A percentile compares a stretch with the other conserved stretches of the same genome.
Evolutionary conservation across 2,329 filamentous ascomycete genomes (phyloP).

Genomic region (Alternaria arbusti): DNA sequence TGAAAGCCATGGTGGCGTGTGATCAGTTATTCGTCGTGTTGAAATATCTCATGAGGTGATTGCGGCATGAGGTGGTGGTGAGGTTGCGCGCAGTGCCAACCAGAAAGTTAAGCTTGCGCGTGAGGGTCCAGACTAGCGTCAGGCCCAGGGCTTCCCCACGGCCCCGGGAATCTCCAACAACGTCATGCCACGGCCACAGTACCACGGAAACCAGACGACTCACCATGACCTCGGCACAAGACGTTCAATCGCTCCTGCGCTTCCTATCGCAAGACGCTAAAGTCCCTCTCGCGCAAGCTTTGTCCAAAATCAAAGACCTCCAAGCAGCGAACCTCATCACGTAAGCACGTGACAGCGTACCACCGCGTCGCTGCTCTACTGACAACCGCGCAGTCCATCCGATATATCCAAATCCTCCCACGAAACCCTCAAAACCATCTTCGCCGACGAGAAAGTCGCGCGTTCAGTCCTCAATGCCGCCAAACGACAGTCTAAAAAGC

Average conservation of each 20-base stretch:
- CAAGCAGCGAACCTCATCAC: constrained; percentile 58
- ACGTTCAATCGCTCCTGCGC: constrained; percentile 58
- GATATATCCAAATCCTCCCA: constrained; percentile 58
- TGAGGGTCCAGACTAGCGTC: constrained; percentile 20
- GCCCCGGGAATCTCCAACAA: not conserved
- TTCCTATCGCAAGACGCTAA: constrained; percentile 66
- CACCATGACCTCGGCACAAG: constrained; percentile 42
- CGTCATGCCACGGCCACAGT: constrained; percentile 1
- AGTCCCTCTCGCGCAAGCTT: constrained; percentile 61
- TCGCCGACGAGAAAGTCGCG: constrained; percentile 60
- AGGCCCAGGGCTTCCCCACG: not conserved
- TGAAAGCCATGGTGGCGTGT: constrained; percentile 34
- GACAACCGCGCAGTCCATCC: constrained; percentile 46
- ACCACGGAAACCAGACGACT: not conserved
- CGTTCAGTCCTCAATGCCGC: constrained; percentile 65
- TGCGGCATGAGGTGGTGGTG: not conserved
- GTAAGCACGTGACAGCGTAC: constrained; percentile 52
- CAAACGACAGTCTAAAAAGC: constrained; percentile 64
- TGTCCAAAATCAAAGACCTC: constrained; percentile 62
- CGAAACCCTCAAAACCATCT: constrained; percentile 51
- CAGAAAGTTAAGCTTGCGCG: constrained; percentile 13
- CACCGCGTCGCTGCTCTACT: constrained; percentile 14
- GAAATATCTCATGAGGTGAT: not conserved
- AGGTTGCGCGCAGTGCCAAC: not conserved
- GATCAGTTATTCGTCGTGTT: not conserved